Percentiles rank a stretch among this genome's conserved stretches.
phyloP scores from a whole-genome alignment of 139 green algal species.

The Coelastrella sp. region DNA sequence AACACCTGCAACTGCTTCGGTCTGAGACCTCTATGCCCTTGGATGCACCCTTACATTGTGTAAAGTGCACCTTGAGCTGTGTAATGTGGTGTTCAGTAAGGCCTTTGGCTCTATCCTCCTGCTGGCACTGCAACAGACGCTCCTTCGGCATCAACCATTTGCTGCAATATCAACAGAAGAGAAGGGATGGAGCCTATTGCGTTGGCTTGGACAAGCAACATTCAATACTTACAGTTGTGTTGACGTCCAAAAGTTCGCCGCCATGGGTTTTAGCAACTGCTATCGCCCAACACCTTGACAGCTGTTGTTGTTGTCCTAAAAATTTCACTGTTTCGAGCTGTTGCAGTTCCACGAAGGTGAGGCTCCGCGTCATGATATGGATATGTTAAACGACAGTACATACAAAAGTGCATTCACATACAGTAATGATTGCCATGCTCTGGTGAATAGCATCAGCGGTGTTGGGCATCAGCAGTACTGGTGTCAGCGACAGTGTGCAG shows the following conservation, averaged over 20 bases:
- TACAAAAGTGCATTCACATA: too few relatives aligned
- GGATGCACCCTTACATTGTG: constrained; percentile 55
- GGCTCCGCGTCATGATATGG: too few relatives aligned
- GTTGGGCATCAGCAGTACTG: not conserved
- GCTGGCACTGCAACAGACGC: constrained; percentile 54
- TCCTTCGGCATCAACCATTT: constrained; percentile 61
- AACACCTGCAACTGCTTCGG: not conserved
- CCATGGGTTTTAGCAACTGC: constrained; percentile 1
- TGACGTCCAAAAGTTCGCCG: constrained; percentile 51
- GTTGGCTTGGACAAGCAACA: not conserved
- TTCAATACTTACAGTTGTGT: constrained; percentile 37
- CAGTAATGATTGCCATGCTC: too few relatives aligned
- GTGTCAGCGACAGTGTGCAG: not conserved
- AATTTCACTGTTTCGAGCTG: too few relatives aligned
- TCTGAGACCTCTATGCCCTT: not conserved
- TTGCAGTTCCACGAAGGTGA: too few relatives aligned
- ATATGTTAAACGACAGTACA: too few relatives aligned
- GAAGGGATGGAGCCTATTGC: not conserved
- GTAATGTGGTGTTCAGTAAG: constrained; percentile 66
- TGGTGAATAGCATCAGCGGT: not conserved
- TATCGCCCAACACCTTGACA: too few relatives aligned
- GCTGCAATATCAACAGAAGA: constrained; percentile 44
- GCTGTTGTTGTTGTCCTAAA: too few relatives aligned
- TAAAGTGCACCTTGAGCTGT: constrained; percentile 71
- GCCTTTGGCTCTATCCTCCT: constrained; percentile 56